These are phyloP conservation scores for Colletotrichum ledebouriae DNA, from an alignment of 2,329 filamentous ascomycete genomes.

Conservation along the genomic window DNA sequence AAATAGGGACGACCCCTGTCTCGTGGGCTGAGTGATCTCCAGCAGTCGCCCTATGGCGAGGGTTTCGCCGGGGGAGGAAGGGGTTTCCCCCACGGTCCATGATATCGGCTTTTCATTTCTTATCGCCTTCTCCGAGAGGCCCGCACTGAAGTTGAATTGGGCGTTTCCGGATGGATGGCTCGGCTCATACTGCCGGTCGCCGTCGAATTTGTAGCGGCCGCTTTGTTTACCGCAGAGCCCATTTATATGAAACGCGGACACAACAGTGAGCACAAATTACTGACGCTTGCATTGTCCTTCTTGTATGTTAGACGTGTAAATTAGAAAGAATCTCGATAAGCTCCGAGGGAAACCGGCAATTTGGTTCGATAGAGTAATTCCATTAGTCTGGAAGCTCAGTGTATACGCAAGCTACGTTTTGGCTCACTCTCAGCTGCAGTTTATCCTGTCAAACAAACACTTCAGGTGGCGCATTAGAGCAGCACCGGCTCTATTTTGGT, in stretches of 20 bases:
- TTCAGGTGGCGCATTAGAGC: background rate
- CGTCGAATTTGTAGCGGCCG: no score
- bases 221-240: no score
- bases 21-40: slow-evolving; percentile 2
- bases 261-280: no score
- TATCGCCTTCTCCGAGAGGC: slow-evolving; percentile 12
- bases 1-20: background rate
- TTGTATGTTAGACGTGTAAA: no score
- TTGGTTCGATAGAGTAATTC: slow-evolving; percentile 3
- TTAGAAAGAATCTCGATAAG: no score
- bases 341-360: background rate
- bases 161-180: no score
- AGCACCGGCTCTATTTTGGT: slow-evolving; percentile 1
- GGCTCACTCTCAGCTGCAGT: slow-evolving; percentile 4
- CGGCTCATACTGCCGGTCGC: no score
- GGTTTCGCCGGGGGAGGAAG: background rate
- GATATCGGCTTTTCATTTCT: background rate
- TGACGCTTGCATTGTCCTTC: no score
- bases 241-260: no score
- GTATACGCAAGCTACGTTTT: background rate
- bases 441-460: background rate
- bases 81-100: slow-evolving; percentile 12
- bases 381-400: background rate
- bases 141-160: background rate
- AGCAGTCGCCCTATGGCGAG: no score